A percentile compares a stretch with the other conserved stretches of the same genome.
Conservation (phyloP, 768 basidiomycete genomes). For the Cyathus striatus region DNA sequence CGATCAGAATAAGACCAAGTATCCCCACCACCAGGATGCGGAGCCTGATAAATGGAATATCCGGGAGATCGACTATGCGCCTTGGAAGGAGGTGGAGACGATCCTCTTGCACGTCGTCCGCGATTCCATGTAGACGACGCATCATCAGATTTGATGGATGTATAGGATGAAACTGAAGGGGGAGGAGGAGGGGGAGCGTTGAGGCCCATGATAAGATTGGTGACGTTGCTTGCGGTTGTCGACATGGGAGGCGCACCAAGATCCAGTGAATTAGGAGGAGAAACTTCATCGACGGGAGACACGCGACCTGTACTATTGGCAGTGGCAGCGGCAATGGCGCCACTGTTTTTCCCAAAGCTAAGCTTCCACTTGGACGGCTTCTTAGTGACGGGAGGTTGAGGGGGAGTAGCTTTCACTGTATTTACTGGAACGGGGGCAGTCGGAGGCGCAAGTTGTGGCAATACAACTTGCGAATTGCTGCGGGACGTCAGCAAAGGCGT, state of each 20-base stretch:
- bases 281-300: conserved; percentile 35
- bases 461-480: too few relatives aligned
- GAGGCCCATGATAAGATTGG: conserved; percentile 68
- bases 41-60: conserved; percentile 18
- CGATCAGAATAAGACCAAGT: conserved; percentile 26
- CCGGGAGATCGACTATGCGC: conserved; percentile 21
- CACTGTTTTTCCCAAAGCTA: conserved; percentile 59
- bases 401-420: too few relatives aligned
- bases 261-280: conserved; percentile 23
- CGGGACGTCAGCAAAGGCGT: too few relatives aligned
- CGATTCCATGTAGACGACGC: conserved; percentile 41
- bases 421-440: too few relatives aligned
- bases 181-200: conserved; percentile 47
- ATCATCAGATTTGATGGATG: conserved; percentile 28
- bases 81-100: conserved; percentile 13
- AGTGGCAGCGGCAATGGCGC: conserved; percentile 23
- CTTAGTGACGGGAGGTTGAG: conserved; percentile 56
- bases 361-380: conserved; percentile 88
- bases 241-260: conserved; percentile 37
- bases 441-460: too few relatives aligned
- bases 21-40: conserved; percentile 21
- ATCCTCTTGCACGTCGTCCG: conserved; percentile 35
- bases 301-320: conserved; percentile 30
- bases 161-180: conserved; percentile 16
- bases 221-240: conserved; percentile 74